Evolutionary conservation across 768 basidiomycete species (phyloP), one percentile per base, ranked within the genome.

Genomic region (Grammothele lineata): DNA sequence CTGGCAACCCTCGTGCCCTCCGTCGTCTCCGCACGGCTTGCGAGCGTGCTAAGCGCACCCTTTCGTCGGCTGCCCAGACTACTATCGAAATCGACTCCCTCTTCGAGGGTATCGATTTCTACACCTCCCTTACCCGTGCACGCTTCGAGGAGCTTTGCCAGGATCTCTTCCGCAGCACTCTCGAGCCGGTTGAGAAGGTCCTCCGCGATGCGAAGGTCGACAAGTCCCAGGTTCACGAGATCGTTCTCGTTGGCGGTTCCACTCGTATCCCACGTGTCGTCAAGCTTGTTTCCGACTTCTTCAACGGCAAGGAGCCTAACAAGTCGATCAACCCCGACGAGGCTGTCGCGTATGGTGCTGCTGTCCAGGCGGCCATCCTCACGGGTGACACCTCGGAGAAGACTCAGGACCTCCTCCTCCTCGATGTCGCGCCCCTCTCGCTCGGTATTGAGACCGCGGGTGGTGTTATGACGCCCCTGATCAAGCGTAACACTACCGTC

Each of bases 271-370:
- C 95, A 57, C 89, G 91, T 68, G 87, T 98, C 62, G 85, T 92
- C 66, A 94, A 96, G 72, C 89, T 97, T 65, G 91, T 98, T 47
- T 94, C 91, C 56, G 94, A 97, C 70, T 96, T 89, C 82, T 97
- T 97, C 79, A 91, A 90, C 67, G 94, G 94, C 66, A 93, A 94
- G 77, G 93, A 96, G 75, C 94, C 92, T 61, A 93, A 92, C 80
- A 96, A 94, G 81, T 87, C 87, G 73, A 97, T 98, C 78, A 97
- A 98, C 83, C 95, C 95, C 43, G 95, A 98, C 57, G 95, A 97
- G 73, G 94, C 95, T 47, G 93, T 98, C 48, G 95, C 95, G 17
- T 96, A 96, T 68, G 94, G 95, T 77, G 95, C 95, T 46, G 95
- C 95, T 50, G 93, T 99, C 59, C 94, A 98, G 73, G 95, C 92